Evolutionary conservation across 345 rosid genomes (phyloP), one percentile per base, ranked within the genome.

Genomic region (Lumnitzera littorea): DNA sequence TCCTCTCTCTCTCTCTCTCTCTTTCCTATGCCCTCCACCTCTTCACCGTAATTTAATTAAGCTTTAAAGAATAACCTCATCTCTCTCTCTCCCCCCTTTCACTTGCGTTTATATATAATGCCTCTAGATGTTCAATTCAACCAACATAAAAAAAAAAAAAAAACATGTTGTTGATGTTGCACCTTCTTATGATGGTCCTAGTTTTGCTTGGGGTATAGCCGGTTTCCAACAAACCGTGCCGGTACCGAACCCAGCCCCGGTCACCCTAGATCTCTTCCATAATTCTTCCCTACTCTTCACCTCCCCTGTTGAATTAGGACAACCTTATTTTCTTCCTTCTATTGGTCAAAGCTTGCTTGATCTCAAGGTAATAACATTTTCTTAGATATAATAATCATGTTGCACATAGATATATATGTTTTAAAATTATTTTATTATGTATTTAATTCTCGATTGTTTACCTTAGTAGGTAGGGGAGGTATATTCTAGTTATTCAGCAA

Each of bases 41-140:
- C 89, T 76, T 76, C 69, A 75, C 80, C 83, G 57, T 73, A 78
- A 86, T 90, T 90, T 62, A 82, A 72, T 76, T 77, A 79, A 75
- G 83, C 84, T 80, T 89, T 85, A 78, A 84, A 75, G 71, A 73
- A 60, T 65, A 76, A 50, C 83, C 72, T 84, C 78, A 46, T 25
- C 43, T 53, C 52, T 50, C 36, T 36, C 48, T 43, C 64, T 43
- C 63, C 64, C 82, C 61, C 64, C 48, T 60, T 62, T 62, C 66
- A 4, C 48, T 62, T 63, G 68, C 53, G 27, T 62, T 47, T 76
- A 72, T 83, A 80, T 84, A 82, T 81, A 79, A 84, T 73, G 80
- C 63, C 80, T 80, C 78, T 64, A 7, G 49, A 67, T 50, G 64
- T 52, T 61, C 71, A 68, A 53, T 48, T 65, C 64, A 73, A 65